Evolutionary conservation across 2,329 filamentous ascomycete genomes (phyloP).

Genomic region (Mollisia scopiformis): DNA sequence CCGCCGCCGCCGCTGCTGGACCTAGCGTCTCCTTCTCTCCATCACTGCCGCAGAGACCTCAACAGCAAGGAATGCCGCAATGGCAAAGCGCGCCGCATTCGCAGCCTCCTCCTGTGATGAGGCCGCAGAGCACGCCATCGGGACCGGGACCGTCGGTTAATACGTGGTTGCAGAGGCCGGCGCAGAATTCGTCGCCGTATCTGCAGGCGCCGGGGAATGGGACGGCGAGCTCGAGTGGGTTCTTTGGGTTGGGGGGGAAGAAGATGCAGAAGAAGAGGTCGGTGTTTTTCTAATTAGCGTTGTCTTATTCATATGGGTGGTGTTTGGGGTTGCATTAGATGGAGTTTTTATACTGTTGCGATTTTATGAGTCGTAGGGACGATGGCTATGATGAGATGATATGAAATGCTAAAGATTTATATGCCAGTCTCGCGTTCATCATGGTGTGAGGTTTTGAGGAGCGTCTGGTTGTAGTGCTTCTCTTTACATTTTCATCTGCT

Average conservation of each 20-base stretch:
- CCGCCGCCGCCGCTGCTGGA: background rate
- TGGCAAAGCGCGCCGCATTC: slow-evolving; percentile 33
- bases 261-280: slow-evolving; percentile 38
- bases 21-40: slow-evolving; percentile 22
- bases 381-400: no score
- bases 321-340: background rate
- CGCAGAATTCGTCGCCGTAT: slow-evolving; percentile 28
- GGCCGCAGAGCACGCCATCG: slow-evolving; percentile 31
- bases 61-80: slow-evolving; percentile 22
- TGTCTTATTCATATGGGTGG: slow-evolving; percentile 2
- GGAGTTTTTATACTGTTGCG: no score
- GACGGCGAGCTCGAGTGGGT: slow-evolving; percentile 48
- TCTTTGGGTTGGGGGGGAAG: slow-evolving; percentile 41
- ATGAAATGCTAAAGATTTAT: no score
- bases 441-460: no score
- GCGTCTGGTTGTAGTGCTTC: no score
- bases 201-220: slow-evolving; percentile 30
- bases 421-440: no score
- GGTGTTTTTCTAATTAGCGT: slow-evolving; percentile 26
- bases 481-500: no score
- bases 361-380: no score
- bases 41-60: slow-evolving; percentile 18
- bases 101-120: slow-evolving; percentile 28
- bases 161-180: slow-evolving; percentile 3
- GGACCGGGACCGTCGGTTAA: slow-evolving; percentile 8